These are phyloP conservation scores for Litsea cubeba DNA, from an alignment of 164 flowering plant genomes.

Conservation along the genomic window DNA sequence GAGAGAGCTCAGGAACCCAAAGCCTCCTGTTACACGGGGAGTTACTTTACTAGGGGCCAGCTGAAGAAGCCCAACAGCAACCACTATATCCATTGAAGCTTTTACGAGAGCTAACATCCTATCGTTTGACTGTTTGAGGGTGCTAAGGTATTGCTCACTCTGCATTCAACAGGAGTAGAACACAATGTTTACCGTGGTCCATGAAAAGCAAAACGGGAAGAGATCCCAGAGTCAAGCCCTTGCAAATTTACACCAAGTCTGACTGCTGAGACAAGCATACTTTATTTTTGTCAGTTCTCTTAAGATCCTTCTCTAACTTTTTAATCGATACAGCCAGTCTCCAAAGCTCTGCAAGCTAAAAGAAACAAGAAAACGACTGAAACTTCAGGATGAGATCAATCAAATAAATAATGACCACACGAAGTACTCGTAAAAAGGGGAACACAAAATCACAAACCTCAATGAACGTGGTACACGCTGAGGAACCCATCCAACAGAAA, in stretches of 20 bases:
- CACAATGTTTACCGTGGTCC: background rate
- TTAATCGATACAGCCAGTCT: slow-evolving; percentile 86
- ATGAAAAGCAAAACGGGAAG: background rate
- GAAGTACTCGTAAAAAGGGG: background rate
- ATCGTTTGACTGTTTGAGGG: slow-evolving; percentile 69
- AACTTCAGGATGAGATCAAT: background rate
- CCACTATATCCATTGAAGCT: slow-evolving; percentile 74
- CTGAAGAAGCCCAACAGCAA: slow-evolving; percentile 91
- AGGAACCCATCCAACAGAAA: slow-evolving; percentile 94
- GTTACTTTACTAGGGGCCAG: slow-evolving; percentile 90
- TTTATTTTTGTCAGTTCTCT: slow-evolving; percentile 47
- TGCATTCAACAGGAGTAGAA: slow-evolving; percentile 26
- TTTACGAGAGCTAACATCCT: slow-evolving; percentile 76
- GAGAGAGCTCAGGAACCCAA: slow-evolving; percentile 82
- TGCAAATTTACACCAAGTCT: background rate
- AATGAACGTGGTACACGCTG: slow-evolving; percentile 64
- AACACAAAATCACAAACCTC: slow-evolving; percentile 49
- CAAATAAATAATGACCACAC: background rate
- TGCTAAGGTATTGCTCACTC: slow-evolving; percentile 66
- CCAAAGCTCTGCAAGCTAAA: slow-evolving; percentile 83
- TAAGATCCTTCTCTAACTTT: slow-evolving; percentile 74
- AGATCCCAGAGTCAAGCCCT: background rate
- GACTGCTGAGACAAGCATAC: slow-evolving; percentile 29
- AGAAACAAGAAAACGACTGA: background rate
- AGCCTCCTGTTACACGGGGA: slow-evolving; percentile 91